These are phyloP conservation scores for Prunus davidiana DNA, from an alignment of 306 rosid genomes.

Conservation along the genomic window DNA sequence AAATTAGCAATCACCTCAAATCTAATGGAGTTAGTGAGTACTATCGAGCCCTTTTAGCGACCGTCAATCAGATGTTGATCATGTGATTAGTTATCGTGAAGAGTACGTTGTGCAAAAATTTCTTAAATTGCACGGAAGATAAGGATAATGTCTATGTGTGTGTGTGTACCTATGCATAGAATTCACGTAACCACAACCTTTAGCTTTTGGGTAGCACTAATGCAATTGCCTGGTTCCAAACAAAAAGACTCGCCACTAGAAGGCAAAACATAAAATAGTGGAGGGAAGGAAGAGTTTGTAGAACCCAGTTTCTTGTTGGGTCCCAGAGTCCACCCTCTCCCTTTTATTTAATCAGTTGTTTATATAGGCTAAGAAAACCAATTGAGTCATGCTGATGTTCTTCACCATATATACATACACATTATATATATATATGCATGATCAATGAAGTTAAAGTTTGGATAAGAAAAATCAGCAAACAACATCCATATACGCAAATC, in stretches of 20 bases:
- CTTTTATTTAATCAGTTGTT: not conserved
- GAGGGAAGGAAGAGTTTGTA: not conserved
- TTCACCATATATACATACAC: not conserved
- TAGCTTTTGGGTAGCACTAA: not conserved
- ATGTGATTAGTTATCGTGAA: no score
- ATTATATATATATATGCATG: not conserved
- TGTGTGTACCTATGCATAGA: not conserved
- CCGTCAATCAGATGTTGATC: no score
- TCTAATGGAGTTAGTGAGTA: no score
- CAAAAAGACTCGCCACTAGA: slow-evolving; percentile 10
- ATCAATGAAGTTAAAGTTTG: not conserved
- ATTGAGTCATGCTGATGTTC: not conserved
- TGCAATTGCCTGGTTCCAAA: slow-evolving; percentile 16
- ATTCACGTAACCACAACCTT: not conserved
- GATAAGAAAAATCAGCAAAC: not conserved
- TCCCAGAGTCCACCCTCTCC: slow-evolving; percentile 10
- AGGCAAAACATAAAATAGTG: slow-evolving; percentile 17
- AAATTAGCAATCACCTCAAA: no score
- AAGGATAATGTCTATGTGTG: not conserved
- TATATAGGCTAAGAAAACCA: not conserved
- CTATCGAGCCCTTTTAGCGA: no score
- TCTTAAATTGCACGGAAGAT: not conserved
- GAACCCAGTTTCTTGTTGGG: not conserved
- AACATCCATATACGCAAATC: not conserved
- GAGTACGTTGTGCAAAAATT: not conserved